Evolutionary conservation across 495 filamentous ascomycete genomes (phyloP), one percentile per base, ranked within the genome.

Genomic region (Pseudevernia furfuracea): DNA sequence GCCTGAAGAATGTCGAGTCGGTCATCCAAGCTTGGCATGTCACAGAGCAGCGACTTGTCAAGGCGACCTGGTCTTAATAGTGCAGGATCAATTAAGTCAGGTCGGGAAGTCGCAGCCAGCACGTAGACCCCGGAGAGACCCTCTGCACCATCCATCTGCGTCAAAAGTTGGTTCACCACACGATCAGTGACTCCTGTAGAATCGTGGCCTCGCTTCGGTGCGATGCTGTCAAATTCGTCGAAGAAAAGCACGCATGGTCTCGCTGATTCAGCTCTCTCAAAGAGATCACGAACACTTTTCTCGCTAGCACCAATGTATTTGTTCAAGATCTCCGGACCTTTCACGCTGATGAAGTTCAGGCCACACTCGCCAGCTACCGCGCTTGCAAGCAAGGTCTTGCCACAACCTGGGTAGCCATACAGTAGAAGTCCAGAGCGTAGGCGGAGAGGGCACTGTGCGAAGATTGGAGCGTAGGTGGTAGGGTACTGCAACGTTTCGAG

Each of bases 131-230:
- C 95, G 0, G 86, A 89, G 8, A 97, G 76, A 23, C 95, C 94
- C 72, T 98, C 95, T 3, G 95, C 95, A 71, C 94, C 94, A 71
- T 98, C 94, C 95, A 98, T 98, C 75, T 97, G 95, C 7, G 94
- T 98, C 12, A 98, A 79, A 55, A 98, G 84, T 78, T 97, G 95
- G 72, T 97, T 97, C 68, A 98, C 94, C 3, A 98, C 94, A n/a
- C 94, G 85, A 73, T 97, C 95, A 0, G 95, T 97, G 36, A 98
- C 94, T 58, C 95, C 94, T 0, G 95, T 97, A 12, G 87, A 91
- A 69, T 97, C 95, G 71, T 97, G 95, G 0, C 95, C 94, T 75
- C 94, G 85, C 79, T 97, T 97, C 10, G 94, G 95, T 3, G 94
- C 94, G 61, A 98, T 96, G 65, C 87, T 90, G 75, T 98, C 94